Evolutionary conservation across 2,329 filamentous ascomycete genomes (phyloP).

Genomic region (Penicillium digitatum): DNA sequence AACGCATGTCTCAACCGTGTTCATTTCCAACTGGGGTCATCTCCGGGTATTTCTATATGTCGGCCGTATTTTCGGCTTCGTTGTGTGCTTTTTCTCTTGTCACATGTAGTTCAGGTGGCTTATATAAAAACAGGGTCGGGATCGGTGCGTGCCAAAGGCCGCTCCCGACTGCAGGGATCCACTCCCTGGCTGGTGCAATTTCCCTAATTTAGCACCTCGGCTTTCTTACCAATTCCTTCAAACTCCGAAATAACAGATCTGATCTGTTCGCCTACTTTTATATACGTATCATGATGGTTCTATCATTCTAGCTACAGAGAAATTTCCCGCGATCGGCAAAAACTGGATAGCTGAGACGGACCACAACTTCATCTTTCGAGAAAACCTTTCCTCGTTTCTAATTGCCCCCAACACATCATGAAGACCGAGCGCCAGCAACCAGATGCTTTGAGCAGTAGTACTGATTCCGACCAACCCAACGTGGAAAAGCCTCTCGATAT

Average conservation of each 20-base stretch:
- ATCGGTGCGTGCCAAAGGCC: neutral
- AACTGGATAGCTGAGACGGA: neutral
- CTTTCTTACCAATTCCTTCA: neutral
- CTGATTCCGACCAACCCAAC: constrained; percentile 4
- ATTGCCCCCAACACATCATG: constrained; percentile 6
- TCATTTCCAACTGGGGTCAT: neutral
- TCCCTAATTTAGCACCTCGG: neutral
- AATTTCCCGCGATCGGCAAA: neutral
- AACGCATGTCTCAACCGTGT: neutral
- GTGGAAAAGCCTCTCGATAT: constrained; percentile 12
- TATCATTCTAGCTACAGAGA: neutral
- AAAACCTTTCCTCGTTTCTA: neutral
- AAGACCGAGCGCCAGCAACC: constrained; percentile 1
- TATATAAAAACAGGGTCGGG: neutral
- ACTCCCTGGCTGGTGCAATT: neutral
- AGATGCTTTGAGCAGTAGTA: constrained; percentile 16
- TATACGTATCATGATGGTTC: neutral
- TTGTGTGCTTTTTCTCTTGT: neutral
- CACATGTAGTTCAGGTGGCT: no score
- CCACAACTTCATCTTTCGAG: neutral
- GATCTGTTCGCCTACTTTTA: neutral
- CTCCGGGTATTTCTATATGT: neutral
- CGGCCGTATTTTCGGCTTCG: neutral
- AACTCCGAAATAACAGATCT: neutral
- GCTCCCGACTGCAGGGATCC: neutral